Evolutionary conservation across 495 filamentous ascomycete genomes (phyloP), one percentile per base, ranked within the genome.

Genomic region (Oidiodendron maius): DNA sequence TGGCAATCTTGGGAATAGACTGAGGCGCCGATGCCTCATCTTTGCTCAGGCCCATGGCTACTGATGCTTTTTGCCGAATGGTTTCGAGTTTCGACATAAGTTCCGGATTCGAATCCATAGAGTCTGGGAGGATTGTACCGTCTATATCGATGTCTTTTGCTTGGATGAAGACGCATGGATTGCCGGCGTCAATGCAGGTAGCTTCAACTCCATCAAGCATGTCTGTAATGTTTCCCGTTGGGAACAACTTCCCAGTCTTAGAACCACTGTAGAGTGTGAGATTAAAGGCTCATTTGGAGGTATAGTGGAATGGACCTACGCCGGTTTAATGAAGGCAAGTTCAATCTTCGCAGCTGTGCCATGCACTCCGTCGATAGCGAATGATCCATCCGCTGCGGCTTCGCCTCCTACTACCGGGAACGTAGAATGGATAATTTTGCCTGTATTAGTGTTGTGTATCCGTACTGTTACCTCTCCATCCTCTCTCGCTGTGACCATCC

Each of bases 321-420:
- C 82, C 0, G 84, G 84, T 22, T 82, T 63, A 12, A 84, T 48
- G 52, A 89, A 90, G 40, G 77, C 73, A 9, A 88, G 68, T 15
- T 71, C 61, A 22, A 89, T 73, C 11, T 63, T 69, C 0, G 80
- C 72, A 2, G 65, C 76, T 1, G 64, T 76, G 0, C 82, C 84
- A 0, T 76, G 65, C 0, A 89, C 86, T 0, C 85, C 85, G 61
- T 82, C 83, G 53, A 89, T 85, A 4, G 69, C 61, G 48, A 82
- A 85, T 6, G 73, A 66, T 0, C 83, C 84, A 1, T 42, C 49
- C 0, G 72, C 64, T 1, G 65, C 71, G 6, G 75, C 75, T 26
- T 77, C 65, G 0, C 73, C 76, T 3, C 64, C 61, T 30, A 64
- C 55, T 54, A 81, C 58, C n/a, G 68, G 52, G 62, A 80, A 75